Evolutionary conservation across 1,284 basidiomycete species (phyloP), one percentile per base, ranked within the genome.

Genomic region (Cystobasidium pallidum): DNA sequence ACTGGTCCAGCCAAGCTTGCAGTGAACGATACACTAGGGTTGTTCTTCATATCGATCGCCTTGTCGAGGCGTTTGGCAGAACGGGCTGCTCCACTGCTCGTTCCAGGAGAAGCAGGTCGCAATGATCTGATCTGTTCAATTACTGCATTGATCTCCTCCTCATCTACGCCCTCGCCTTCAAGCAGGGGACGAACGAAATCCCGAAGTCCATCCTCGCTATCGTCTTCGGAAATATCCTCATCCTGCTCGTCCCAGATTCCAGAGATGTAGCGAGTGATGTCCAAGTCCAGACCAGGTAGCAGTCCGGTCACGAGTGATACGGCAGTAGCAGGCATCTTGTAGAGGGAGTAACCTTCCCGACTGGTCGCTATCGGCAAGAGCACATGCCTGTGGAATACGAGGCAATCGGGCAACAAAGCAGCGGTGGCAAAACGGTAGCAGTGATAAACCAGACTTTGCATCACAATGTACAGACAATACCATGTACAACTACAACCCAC

Each of bases 1-100:
- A 99, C 91, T 55, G 91, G 89, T 75, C 94, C 91, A 0, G 87
- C 85, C 74, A 67, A 57, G 13, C 95, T 85, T 11, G 88, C 90
- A 76, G 92, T 94, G 65, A 84, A 89, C 54, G 90, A 92, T 82
- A 94, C 88, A 54, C 88, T 86, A 75, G 80, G 86, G 11, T 88
- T 83, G 80, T 89, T 89, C 82, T 91, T 91, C 89, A 99, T 92
- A 79, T 97, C 91, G 84, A 99, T 88, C 52, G 94, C 91, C 81
- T 92, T 92, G 81, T 98, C 95, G 73, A 99, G 84, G 79, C 91
- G 89, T 77, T 88, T 86, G 52, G 91, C 79, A 64, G 78, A 78
- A 17, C 77, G 76, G 65, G 28, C n/a, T 10, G 54, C 54, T 34
- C 76, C 76, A 8, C 80, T 61, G 78, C 55, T 51, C 62, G 75